Evolutionary conservation across 345 rosid species (phyloP).

Genomic region (Camelina sativa): DNA sequence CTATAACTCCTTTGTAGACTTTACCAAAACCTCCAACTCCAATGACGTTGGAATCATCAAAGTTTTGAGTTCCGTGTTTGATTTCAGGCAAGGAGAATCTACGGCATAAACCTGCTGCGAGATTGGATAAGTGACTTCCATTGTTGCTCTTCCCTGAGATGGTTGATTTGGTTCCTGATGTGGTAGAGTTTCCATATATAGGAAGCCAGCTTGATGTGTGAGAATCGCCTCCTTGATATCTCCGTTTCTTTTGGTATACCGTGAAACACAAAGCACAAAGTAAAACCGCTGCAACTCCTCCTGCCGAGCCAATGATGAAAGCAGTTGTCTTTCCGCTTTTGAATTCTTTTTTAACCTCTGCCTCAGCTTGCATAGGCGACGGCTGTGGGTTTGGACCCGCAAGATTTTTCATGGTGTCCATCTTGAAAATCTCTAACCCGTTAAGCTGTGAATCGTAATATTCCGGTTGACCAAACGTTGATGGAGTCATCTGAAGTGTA

Average conservation of each 20-base stretch:
- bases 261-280: slow-evolving; percentile 56
- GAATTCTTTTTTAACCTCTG: slow-evolving; percentile 28
- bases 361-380: slow-evolving; percentile 55
- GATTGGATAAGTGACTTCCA: slow-evolving; percentile 56
- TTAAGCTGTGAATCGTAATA: slow-evolving; percentile 59
- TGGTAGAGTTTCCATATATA: slow-evolving; percentile 57
- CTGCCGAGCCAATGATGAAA: slow-evolving; percentile 54
- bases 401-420: slow-evolving; percentile 50
- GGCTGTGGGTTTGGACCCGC: slow-evolving; percentile 73
- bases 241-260: slow-evolving; percentile 49
- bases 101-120: slow-evolving; percentile 71
- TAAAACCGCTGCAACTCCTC: slow-evolving; percentile 61
- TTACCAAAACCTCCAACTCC: slow-evolving; percentile 95
- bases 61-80: slow-evolving; percentile 63
- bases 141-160: slow-evolving; percentile 50
- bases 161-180: slow-evolving; percentile 60
- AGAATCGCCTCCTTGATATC: slow-evolving; percentile 44
- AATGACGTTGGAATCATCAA: slow-evolving; percentile 67
- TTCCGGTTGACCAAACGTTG: slow-evolving; percentile 47
- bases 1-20: slow-evolving; percentile 78
- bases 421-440: slow-evolving; percentile 84
- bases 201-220: slow-evolving; percentile 77
- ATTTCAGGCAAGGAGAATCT: slow-evolving; percentile 72
- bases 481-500: slow-evolving; percentile 59
- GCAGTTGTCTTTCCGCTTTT: slow-evolving; percentile 43